Conservation (phyloP, 2,329 filamentous ascomycete genomes). For the Cercospora berteroae region DNA sequence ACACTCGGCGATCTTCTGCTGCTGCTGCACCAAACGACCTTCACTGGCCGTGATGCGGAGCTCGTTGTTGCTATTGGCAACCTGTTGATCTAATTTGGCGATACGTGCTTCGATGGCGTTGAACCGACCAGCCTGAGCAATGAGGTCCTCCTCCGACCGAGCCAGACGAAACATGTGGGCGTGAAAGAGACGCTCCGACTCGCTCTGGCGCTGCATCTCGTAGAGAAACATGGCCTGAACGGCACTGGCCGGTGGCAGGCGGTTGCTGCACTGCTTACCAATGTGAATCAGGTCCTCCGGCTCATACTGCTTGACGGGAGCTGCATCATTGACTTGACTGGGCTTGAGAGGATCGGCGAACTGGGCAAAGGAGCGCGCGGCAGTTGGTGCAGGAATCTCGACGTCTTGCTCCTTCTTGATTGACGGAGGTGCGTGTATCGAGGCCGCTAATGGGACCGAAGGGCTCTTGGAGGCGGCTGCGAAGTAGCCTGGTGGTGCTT, state of each 20-base stretch:
- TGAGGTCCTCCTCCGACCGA: slow-evolving; percentile 10
- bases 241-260: slow-evolving; percentile 29
- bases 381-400: neutral
- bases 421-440: neutral
- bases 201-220: slow-evolving; percentile 31
- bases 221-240: slow-evolving; percentile 33
- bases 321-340: neutral
- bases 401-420: neutral
- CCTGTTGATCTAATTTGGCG: slow-evolving; percentile 22
- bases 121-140: slow-evolving; percentile 14
- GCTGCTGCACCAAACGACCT: slow-evolving; percentile 13
- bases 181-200: slow-evolving; percentile 32
- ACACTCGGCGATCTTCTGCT: slow-evolving; percentile 13
- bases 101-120: slow-evolving; percentile 19
- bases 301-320: neutral
- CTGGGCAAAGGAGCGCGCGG: neutral
- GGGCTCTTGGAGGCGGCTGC: neutral
- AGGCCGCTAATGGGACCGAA: neutral
- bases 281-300: slow-evolving; percentile 16
- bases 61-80: slow-evolving; percentile 14
- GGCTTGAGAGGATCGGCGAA: neutral
- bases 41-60: slow-evolving; percentile 22
- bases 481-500: neutral
- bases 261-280: slow-evolving; percentile 21
- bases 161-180: slow-evolving; percentile 28